Conservation (phyloP, 2,329 filamentous ascomycete genomes). For the Fusarium phyllophilum region DNA sequence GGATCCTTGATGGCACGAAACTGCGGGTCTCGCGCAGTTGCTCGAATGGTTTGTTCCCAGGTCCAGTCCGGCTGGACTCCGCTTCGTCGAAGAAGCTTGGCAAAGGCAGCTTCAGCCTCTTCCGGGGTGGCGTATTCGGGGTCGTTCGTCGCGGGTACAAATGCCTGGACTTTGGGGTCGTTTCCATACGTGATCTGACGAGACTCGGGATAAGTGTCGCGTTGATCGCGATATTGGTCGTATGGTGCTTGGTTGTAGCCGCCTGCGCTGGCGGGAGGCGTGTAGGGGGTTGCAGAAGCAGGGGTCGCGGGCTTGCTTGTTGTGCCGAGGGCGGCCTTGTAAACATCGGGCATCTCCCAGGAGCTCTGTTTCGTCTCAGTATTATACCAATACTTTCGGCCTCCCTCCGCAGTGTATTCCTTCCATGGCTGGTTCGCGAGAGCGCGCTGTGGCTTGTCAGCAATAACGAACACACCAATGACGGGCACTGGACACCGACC, state of each 20-base stretch:
- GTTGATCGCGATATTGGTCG: slow-evolving; percentile 53
- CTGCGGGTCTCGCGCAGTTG: slow-evolving; percentile 88
- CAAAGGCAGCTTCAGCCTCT: slow-evolving; percentile 92
- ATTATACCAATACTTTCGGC: slow-evolving; percentile 95
- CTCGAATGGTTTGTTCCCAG: slow-evolving; percentile 89
- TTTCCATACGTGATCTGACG: slow-evolving; percentile 68
- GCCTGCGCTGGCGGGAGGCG: slow-evolving; percentile 47
- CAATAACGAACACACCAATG: background rate
- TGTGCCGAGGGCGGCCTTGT: slow-evolving; percentile 78
- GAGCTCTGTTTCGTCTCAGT: slow-evolving; percentile 90
- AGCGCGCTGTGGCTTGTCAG: slow-evolving; percentile 65
- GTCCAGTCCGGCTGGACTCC: slow-evolving; percentile 91
- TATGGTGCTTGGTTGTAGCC: slow-evolving; percentile 48
- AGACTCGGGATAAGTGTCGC: slow-evolving; percentile 60
- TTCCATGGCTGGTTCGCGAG: slow-evolving; percentile 89
- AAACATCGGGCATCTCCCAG: slow-evolving; percentile 91
- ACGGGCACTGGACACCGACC: slow-evolving; percentile 59
- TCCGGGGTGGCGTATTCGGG: slow-evolving; percentile 83
- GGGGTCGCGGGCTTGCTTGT: slow-evolving; percentile 58
- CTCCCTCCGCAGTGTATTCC: slow-evolving; percentile 87
- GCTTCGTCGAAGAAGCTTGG: slow-evolving; percentile 85
- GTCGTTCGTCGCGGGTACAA: slow-evolving; percentile 73
- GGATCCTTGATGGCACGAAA: slow-evolving; percentile 94
- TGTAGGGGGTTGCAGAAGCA: slow-evolving; percentile 54
- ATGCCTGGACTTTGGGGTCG: slow-evolving; percentile 66